Evolutionary conservation across 2,329 filamentous ascomycete genomes (phyloP), one percentile per base, ranked within the genome.

Genomic region (Exophiala calicioides): DNA sequence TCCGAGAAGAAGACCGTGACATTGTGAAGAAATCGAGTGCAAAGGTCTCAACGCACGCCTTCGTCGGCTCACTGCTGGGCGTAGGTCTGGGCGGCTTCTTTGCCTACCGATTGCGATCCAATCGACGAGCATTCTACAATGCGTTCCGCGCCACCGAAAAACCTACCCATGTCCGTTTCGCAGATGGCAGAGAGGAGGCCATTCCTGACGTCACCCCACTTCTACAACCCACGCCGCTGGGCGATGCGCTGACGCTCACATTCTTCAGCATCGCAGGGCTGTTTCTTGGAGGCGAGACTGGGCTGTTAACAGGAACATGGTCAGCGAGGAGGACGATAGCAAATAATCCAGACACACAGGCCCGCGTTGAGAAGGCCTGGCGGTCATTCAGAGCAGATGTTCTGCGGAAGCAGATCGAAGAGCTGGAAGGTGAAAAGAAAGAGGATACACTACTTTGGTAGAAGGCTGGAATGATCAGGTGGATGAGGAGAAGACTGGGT

Each of bases 281-380:
- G 4, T 81, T 86, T 51, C 53, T 86, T 4, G 82, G 82, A 5
- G 82, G 83, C 5, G 83, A 86, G 66, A 35, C 46, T 58, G 82
- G 83, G 0, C 66, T 85, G 35, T 53, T 85, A 47, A 75, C 73
- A 0, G 82, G 84, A 1, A 74, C 73, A 1, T 72, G 72, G 35
- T 72, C 75, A 4, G 81, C 79, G 2, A 71, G 74, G 23, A 69
- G 76, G 27, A 68, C 68, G 1, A 77, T 86, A 42, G 70, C 68
- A 1, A 63, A 63, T 19, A 78, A 86, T 56, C 72, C 78, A 0
- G 78, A 77, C 44, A 70, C 72, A 12, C 72, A 69, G 53, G 33
- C 44, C 66, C 70, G 82, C 53, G 80, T 86, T 44, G 80, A 85
- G 65, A 74, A 65, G 40, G 84, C 83, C 0, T 86, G 84, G 52